phyloP scores from a whole-genome alignment of 306 rosid genomes.

The Pyrus communis region DNA sequence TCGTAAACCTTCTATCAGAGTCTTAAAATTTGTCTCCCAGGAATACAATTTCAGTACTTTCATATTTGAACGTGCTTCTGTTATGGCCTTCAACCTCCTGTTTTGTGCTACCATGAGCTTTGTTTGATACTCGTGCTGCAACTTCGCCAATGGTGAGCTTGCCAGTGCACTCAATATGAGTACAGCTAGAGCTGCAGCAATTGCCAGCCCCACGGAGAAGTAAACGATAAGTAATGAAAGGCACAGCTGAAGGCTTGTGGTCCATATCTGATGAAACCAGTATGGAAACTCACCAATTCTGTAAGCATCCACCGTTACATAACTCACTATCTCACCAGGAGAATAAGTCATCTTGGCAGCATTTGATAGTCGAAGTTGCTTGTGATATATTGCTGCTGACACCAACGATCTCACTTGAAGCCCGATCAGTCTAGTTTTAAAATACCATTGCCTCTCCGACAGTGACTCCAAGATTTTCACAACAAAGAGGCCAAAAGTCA shows the following conservation, averaged over 20 bases:
- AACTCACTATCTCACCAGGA: conserved; percentile 16
- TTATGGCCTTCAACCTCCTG: conserved; percentile 9
- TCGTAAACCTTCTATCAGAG: conserved; percentile 5
- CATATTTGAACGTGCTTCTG: conserved; percentile 19
- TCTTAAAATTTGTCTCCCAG: conserved; percentile 23
- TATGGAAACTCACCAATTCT: conserved; percentile 6
- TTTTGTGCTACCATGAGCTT: conserved; percentile 21
- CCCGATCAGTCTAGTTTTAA: not conserved
- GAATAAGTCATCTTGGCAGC: conserved; percentile 12
- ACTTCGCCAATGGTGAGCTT: conserved; percentile 17
- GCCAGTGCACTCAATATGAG: conserved; percentile 9
- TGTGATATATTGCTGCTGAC: conserved; percentile 14
- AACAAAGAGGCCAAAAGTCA: conserved; percentile 6
- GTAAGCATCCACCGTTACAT: conserved; percentile 12
- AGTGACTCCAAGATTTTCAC: conserved; percentile 11
- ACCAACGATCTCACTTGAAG: conserved; percentile 14
- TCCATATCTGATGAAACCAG: conserved; percentile 27
- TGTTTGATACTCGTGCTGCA: conserved; percentile 17
- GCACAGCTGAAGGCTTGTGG: conserved; percentile 13
- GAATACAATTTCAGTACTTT: conserved; percentile 24
- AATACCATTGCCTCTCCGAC: conserved; percentile 15
- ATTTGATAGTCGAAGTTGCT: conserved; percentile 12
- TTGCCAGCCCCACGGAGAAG: conserved; percentile 12
- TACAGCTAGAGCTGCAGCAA: conserved; percentile 10
- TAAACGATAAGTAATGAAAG: conserved; percentile 13